Evolutionary conservation across 805 yeast genomes (phyloP), one percentile per base, ranked within the genome.

Genomic region (Zygotorulaspora sp.): DNA sequence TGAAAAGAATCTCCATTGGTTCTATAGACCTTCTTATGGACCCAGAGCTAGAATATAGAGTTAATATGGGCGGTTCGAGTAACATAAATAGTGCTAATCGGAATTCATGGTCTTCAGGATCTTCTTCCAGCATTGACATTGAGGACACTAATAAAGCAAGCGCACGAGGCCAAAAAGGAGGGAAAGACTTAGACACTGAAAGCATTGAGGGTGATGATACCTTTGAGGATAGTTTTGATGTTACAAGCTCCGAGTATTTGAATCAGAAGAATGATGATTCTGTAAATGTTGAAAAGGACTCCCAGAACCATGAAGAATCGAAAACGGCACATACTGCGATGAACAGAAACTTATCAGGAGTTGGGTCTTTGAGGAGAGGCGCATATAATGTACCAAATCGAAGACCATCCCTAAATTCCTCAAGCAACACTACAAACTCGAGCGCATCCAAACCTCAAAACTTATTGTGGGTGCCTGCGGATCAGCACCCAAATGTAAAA

Each of bases 381-480:
- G 47, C 48, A 2, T 28, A 35, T 23, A 38, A 32, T 16, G 34
- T 38, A n/a, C 30, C 49, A 4, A 14, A 22, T 12, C 35, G 45
- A 14, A 42, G 39, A 23, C 21, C 26, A 7, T 39, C 47, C 13
- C 20, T 36, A 10, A 22, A 32, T 29, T 39, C 23, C 3, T 14
- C 21, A 6, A 36, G 14, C 9, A 19, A 29, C 11, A 38, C 29
- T n/a, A 38, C 18, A 8, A 30, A 37, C 9, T 36, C 43, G 5
- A 22, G 27, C 16, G n/a, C 40, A 20, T 28, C 49, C 17, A 22
- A 48, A 11, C 63, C 74, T 12, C 72, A 73, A 33, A 66, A 75
- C 40, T 63, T 84, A 21, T 66, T 90, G 37, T 90, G 98, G 98
- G 97, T 92, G 1, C 97, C 97, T 0, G 98, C 97, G 2, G 78